Conservation (phyloP, 305 asterid genomes). For the Caryopteris hybrid region DNA sequence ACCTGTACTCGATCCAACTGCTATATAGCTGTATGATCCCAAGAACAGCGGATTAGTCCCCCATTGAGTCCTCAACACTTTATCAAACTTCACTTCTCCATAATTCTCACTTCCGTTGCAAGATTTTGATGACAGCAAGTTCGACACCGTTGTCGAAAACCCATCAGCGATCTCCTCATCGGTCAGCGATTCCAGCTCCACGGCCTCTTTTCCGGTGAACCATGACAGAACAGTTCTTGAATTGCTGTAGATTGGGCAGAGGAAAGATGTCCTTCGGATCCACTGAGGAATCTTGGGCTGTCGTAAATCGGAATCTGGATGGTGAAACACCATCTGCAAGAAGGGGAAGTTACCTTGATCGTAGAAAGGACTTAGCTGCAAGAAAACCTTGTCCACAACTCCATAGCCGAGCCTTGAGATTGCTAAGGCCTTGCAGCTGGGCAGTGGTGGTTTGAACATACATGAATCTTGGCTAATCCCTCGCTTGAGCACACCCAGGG, state of each 20-base stretch:
- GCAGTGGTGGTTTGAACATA: conserved; percentile 62
- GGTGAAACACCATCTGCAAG: conserved; percentile 73
- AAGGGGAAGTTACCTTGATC: conserved; percentile 39
- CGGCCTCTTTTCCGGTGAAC: conserved; percentile 86
- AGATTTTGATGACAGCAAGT: conserved; percentile 30
- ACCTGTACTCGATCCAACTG: conserved; percentile 74
- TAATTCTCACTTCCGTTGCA: too few relatives aligned
- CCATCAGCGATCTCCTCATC: conserved; percentile 62
- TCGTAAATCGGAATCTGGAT: conserved; percentile 28
- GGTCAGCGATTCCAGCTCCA: conserved; percentile 53
- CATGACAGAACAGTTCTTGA: conserved; percentile 62
- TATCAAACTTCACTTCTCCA: conserved; percentile 26
- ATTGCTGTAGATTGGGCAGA: conserved; percentile 56
- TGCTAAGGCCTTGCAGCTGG: conserved; percentile 47
- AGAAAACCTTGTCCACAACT: conserved; percentile 78
- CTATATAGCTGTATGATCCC: conserved; percentile 85
- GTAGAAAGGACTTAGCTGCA: conserved; percentile 29
- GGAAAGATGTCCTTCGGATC: conserved; percentile 65
- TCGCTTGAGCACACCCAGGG: conserved; percentile 69
- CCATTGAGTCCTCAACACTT: conserved; percentile 70
- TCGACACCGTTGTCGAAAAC: conserved; percentile 55
- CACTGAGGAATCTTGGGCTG: conserved; percentile 60
- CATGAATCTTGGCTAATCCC: conserved; percentile 41
- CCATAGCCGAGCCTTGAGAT: conserved; percentile 80
- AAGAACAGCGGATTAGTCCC: conserved; percentile 77